Evolutionary conservation across 2,329 filamentous ascomycete genomes (phyloP), one percentile per base, ranked within the genome.

Genomic region (Monosporascus sp.): DNA sequence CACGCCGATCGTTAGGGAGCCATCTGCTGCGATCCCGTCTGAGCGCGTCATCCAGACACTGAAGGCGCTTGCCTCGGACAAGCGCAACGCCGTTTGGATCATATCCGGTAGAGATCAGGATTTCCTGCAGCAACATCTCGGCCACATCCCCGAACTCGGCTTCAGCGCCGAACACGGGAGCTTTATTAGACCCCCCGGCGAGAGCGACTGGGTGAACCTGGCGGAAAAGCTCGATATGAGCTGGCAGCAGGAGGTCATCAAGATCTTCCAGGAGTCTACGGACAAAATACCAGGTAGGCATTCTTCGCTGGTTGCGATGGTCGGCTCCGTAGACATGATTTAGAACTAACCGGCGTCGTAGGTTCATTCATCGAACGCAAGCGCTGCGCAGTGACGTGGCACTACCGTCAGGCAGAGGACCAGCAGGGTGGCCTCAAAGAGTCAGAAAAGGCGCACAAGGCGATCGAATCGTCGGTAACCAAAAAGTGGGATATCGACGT

Each of bases 101-200:
- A 97, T 99, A 65, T 96, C 90, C 51, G 94, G 94, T 11, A 86
- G 94, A 59, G 93, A 97, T 65, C 91, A 96, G 67, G 87, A 87
- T 7, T 99, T 99, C 73, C 74, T 99, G 55, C 85, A 88, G 60
- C 87, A 95, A 60, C 92, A 93, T 75, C 85, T 97, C 69, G 94
- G 93, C n/a, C 88, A 96, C 71, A 96, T 97, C 60, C 70, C 84
- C 1, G 85, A 89, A 66, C 78, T 99, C 14, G 94, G 94, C n/a
- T 87, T 99, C 66, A 96, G 91, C 63, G 94, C 94, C 1, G 94
- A 99, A 74, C 94, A 99, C 67, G 94, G 94, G 50, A 96, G 91
- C 66, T 99, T 97, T 70, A 91, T 97, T 72, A 86, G 89, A 56
- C 80, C 90, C 59, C 94, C 94, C 5, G 81, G 86, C 40, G 80